These are phyloP conservation scores for Delphinella strobiligena DNA, from an alignment of 2,329 filamentous ascomycete genomes.

Conservation along the genomic window DNA sequence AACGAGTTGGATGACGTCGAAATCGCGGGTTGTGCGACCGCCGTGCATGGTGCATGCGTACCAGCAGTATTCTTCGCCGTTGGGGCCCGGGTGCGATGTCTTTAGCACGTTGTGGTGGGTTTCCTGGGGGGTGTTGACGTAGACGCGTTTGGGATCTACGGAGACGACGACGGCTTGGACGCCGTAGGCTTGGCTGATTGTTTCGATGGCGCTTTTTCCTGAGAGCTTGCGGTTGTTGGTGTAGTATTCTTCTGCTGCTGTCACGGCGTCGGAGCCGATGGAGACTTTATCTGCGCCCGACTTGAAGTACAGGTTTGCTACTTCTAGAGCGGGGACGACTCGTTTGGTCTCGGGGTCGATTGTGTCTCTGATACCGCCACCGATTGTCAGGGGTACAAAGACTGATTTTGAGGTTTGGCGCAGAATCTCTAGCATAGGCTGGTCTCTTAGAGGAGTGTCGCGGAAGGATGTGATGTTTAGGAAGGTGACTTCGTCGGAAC, in stretches of 20 bases:
- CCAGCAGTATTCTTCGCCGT: conserved; percentile 78
- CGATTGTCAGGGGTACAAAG: conserved; percentile 91
- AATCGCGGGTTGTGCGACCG: conserved; percentile 82
- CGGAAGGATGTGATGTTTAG: conserved; percentile 97
- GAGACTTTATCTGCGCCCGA: conserved; percentile 95
- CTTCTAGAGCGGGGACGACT: conserved; percentile 76
- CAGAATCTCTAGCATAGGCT: conserved; percentile 92
- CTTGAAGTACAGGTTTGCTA: conserved; percentile 95
- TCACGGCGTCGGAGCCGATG: conserved; percentile 88
- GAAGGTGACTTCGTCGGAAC: conserved; percentile 93
- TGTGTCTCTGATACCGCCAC: conserved; percentile 88
- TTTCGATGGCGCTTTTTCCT: conserved; percentile 85
- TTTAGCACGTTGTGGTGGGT: conserved; percentile 65
- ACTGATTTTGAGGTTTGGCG: conserved; percentile 77
- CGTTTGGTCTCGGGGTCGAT: conserved; percentile 72
- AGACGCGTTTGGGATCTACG: conserved; percentile 85
- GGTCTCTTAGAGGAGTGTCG: conserved; percentile 81
- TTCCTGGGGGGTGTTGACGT: conserved; percentile 56
- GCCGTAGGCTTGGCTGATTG: conserved; percentile 85
- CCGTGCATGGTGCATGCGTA: conserved; percentile 97
- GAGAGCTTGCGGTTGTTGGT: conserved; percentile 53
- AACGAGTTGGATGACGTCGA: conserved; percentile 81
- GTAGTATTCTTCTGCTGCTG: conserved; percentile 86
- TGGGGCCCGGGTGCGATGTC: conserved; percentile 58
- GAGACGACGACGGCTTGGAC: conserved; percentile 95